Conservation (phyloP, 2,329 filamentous ascomycete genomes). For the Fusarium subtropicale region DNA sequence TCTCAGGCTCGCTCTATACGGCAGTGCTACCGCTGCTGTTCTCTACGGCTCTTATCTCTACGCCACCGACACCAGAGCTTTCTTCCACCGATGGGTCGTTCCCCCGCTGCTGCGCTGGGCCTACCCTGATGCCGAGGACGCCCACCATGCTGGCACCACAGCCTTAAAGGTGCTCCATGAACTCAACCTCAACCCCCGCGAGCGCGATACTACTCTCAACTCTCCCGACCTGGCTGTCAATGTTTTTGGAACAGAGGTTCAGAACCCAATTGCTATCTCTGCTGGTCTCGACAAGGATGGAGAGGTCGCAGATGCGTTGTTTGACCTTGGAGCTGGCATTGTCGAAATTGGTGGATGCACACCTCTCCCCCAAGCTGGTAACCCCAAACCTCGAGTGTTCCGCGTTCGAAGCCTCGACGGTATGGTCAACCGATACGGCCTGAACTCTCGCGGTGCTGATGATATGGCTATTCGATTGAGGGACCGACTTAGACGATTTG, state of each 20-base stretch:
- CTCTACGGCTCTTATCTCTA: slow-evolving; percentile 71
- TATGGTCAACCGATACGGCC: slow-evolving; percentile 93
- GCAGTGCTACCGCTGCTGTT: slow-evolving; percentile 56
- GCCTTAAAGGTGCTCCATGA: slow-evolving; percentile 78
- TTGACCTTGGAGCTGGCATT: slow-evolving; percentile 85
- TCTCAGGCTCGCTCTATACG: slow-evolving; percentile 55
- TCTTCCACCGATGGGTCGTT: slow-evolving; percentile 74
- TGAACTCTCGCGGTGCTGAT: slow-evolving; percentile 92
- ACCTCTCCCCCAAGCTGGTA: slow-evolving; percentile 86
- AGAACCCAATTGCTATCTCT: slow-evolving; percentile 94
- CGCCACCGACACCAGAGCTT: slow-evolving; percentile 79
- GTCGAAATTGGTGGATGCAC: slow-evolving; percentile 95
- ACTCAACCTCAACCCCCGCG: slow-evolving; percentile 82
- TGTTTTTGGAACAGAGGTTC: slow-evolving; percentile 81
- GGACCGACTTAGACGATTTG: slow-evolving; percentile 81
- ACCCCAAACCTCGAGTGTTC: slow-evolving; percentile 89
- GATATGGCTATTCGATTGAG: slow-evolving; percentile 83
- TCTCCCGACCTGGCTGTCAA: slow-evolving; percentile 52
- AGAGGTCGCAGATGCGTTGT: slow-evolving; percentile 85
- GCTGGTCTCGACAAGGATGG: slow-evolving; percentile 96
- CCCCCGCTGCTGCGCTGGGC: slow-evolving; percentile 74
- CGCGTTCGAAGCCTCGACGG: slow-evolving; percentile 84
- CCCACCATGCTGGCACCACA: slow-evolving; percentile 83
- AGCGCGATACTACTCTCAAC: slow-evolving; percentile 67
- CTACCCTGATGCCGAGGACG: slow-evolving; percentile 85